A percentile compares a stretch with the other conserved stretches of the same genome.
Conservation (phyloP, 257 asterid genomes). For the Capsicum rhomboideum region DNA sequence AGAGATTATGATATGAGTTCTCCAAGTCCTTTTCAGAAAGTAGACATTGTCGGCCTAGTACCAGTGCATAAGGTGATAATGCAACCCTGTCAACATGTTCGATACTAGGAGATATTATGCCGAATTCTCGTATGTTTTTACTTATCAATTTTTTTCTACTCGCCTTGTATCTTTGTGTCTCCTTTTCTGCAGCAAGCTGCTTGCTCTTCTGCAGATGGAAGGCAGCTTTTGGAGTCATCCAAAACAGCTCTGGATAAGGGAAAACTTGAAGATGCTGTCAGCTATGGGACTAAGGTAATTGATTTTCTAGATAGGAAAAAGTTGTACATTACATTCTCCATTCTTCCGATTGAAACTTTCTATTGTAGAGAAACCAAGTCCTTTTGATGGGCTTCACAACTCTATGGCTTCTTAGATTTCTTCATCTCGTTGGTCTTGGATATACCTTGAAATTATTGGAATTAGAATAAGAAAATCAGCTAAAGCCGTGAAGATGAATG, state of each 20-base stretch:
- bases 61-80: conserved; percentile 79
- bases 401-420: neutral
- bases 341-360: neutral
- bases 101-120: neutral
- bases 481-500: neutral
- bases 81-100: neutral
- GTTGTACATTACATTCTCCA: neutral
- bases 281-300: conserved; percentile 83
- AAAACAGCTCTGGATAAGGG: conserved; percentile 97
- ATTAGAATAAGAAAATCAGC: neutral
- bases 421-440: neutral
- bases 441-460: neutral
- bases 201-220: conserved; percentile 96
- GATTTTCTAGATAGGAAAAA: neutral
- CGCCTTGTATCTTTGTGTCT: neutral
- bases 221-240: conserved; percentile 85
- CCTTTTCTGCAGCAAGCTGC: conserved; percentile 63
- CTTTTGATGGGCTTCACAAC: neutral
- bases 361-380: neutral
- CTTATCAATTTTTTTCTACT: conserved; percentile 1
- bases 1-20: conserved; percentile 84
- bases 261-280: conserved; percentile 93
- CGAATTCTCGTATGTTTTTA: neutral
- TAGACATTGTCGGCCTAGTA: conserved; percentile 79
- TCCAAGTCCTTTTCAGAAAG: conserved; percentile 64